Base-by-base conservation (phyloP, 495 filamentous ascomycete genomes). In the Hypoxylon subgilvum region DNA sequence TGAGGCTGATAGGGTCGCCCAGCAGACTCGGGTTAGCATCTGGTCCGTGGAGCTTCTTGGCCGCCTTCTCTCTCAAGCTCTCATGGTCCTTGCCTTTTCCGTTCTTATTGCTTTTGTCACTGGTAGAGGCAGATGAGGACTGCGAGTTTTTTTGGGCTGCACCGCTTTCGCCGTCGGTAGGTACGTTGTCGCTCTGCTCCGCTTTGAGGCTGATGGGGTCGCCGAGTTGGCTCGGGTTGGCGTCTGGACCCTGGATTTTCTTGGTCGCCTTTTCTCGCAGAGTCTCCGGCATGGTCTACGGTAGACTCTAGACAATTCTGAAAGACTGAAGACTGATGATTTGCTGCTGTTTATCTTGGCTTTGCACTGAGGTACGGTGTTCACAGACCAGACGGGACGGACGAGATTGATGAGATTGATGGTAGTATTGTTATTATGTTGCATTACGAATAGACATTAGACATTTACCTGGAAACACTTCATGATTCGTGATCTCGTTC, bases 141-240 rank as follows among this genome's bases (percentile, higher is more conserved):
- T 52, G 44, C 1, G 52, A 38, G n/a, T 27, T 27, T 10, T 42
- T 25, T 8, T 36, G 4, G 2, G n/a, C 10, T 14, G 56, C 63
- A n/a, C 66, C 59, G 6, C n/a, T 40, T 40, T 66, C 66, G 1
- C 32, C 55, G 1, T 63, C 43, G 4, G 60, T 65, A 1, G 67
- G 59, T 17, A 64, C 19, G 32, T 41, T 45, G 22, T 67, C 59
- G 57, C 63, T 72, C 23, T 64, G 72, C 52, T 77, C 76, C 18
- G 73, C 71, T 34, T 79, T 77, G 21, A 79, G 41, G 28, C 69
- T 73, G 53, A 75, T 72, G 2, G 74, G 74, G 51, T 77, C 76
- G 38, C 74, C 76, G 0, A 77, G 67, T 40, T 72, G 70, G 50
- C 70, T 73, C 9, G 74, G 74, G 56, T 79, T 79, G 47, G 72